Percentiles rank a stretch among this genome's conserved stretches.
Evolutionary conservation across 768 basidiomycete species (phyloP).

Genomic region (Hydnomerulius pinastri): DNA sequence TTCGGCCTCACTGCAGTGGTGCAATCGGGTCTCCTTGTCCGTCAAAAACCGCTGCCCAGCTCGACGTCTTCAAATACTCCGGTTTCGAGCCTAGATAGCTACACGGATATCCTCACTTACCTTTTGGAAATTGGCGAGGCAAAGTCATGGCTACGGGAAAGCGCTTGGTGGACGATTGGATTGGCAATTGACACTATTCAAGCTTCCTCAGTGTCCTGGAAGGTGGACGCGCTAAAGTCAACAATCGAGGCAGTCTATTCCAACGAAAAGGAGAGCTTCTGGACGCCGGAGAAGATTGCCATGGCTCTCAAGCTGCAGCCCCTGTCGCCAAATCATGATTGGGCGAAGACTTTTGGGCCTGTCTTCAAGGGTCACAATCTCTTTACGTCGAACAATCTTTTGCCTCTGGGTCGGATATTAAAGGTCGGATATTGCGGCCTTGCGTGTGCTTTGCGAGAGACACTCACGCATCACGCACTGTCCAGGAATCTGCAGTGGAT

Average conservation of each 20-base stretch:
- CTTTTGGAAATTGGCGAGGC: slow-evolving; percentile 73
- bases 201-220: slow-evolving; percentile 68
- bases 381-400: slow-evolving; percentile 72
- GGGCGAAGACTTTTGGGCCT: slow-evolving; percentile 65
- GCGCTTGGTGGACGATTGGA: slow-evolving; percentile 82
- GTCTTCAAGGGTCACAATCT: slow-evolving; percentile 76
- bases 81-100: slow-evolving; percentile 60
- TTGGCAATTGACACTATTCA: slow-evolving; percentile 63
- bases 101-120: slow-evolving; percentile 55
- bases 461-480: slow-evolving; percentile 7
- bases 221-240: slow-evolving; percentile 56
- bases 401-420: slow-evolving; percentile 69
- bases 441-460: background rate
- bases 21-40: slow-evolving; percentile 80
- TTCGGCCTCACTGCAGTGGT: slow-evolving; percentile 88
- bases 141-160: slow-evolving; percentile 91
- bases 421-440: slow-evolving; percentile 54
- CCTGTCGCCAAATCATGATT: slow-evolving; percentile 60
- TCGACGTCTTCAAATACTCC: slow-evolving; percentile 54
- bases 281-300: slow-evolving; percentile 91
- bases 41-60: slow-evolving; percentile 52
- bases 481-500: slow-evolving; percentile 58
- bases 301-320: slow-evolving; percentile 71
- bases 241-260: slow-evolving; percentile 54
- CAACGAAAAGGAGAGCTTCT: slow-evolving; percentile 32